Base-by-base conservation (phyloP, 257 asterid species). In the Echium plantagineum region DNA sequence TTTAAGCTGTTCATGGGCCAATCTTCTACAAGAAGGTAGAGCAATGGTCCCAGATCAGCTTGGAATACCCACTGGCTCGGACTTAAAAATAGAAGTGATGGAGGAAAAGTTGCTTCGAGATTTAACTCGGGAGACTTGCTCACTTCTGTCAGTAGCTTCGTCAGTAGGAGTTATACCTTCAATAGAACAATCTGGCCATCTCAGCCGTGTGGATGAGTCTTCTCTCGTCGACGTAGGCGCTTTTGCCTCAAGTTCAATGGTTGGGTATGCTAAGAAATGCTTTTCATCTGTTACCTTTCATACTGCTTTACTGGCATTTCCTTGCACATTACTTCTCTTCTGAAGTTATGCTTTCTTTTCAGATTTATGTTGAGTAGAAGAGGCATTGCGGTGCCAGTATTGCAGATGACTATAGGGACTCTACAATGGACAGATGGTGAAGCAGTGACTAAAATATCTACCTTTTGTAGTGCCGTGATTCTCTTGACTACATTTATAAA, bases 101-200 rank as follows among this genome's bases (percentile, higher is more conserved):
- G 98, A 88, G 84, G 98, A 93, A 80, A 93, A 88, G 79, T 94
- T 88, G 71, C 98, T 89, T 58, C 84, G 97, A 77, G 90, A 78
- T 80, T 77, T 93, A 66, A 85, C 97, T 13, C 95, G 97, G 60
- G 98, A 93, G 75, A 81, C 83, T 60, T 86, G 94, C 63, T 85
- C 87, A 20, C 80, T 93, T 63, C 80, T 86, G 18, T 81, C 90
- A 5, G 80, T 76, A 72, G 69, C 86, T 70, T 86, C 97, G 75
- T 71, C 94, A 38, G 80, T 94, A 47, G 81, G 62, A 63, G 83
- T 82, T 49, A 80, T 93, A 67, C 97, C 98, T 73, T 81, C 94
- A 15, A 47, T 84, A 65, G 98, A 93, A 53, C 94, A 86, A 66
- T 83, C 86, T 62, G 83, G 77, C 30, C 84, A 86, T 71, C 69